Conservation (phyloP, 352 stramenopile species). For the Globisporangium iwayamae region DNA sequence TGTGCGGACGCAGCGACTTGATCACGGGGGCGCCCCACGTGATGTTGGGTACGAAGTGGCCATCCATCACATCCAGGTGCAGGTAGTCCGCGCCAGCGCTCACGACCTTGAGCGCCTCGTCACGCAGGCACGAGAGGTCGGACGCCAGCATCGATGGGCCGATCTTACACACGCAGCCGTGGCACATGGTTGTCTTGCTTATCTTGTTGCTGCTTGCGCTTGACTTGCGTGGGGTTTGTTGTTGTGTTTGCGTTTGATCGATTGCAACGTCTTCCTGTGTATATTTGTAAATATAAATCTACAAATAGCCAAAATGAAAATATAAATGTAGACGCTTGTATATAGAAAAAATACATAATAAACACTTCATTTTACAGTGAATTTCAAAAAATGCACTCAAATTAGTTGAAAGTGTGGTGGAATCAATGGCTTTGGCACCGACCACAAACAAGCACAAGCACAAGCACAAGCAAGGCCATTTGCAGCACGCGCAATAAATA, state of each 20-base stretch:
- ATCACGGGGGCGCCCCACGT: constrained; percentile 96
- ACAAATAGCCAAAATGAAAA: background rate
- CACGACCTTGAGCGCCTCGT: constrained; percentile 90
- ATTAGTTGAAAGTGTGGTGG: constrained; percentile 9
- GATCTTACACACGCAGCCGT: constrained; percentile 85
- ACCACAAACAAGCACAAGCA: background rate
- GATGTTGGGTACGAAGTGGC: constrained; percentile 98
- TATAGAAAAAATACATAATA: background rate
- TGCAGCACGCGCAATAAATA: background rate
- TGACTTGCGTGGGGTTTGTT: background rate
- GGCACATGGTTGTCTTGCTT: constrained; percentile 51
- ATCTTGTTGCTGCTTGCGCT: background rate
- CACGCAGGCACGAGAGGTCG: constrained; percentile 92
- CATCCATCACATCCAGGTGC: constrained; percentile 98
- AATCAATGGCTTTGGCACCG: constrained; percentile 14
- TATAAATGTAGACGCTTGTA: background rate
- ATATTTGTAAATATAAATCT: no score
- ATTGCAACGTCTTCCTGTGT: no score
- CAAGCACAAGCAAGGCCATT: background rate
- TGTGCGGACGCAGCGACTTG: constrained; percentile 88
- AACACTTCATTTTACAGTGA: background rate
- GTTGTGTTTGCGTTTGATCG: background rate
- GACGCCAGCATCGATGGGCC: constrained; percentile 93
- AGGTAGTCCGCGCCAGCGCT: constrained; percentile 92
- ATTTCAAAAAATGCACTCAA: no score